phyloP scores from a whole-genome alignment of 2,329 filamentous ascomycete genomes.

The Fusarium piperis region DNA sequence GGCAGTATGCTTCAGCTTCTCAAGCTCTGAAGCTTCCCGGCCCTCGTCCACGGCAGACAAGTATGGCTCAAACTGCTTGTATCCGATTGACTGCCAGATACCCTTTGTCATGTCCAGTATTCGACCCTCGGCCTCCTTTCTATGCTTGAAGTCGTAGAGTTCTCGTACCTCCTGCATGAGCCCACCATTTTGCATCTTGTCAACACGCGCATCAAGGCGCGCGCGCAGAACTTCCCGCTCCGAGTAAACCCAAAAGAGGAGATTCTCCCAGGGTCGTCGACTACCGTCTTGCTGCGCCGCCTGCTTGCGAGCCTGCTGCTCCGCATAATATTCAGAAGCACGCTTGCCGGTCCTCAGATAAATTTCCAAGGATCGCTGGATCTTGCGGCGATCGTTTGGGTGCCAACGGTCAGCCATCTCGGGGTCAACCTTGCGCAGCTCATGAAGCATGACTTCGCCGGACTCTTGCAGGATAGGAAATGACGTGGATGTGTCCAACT shows the following conservation, averaged over 20 bases:
- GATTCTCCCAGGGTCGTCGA: conserved; percentile 58
- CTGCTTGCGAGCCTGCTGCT: conserved; percentile 68
- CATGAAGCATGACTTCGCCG: conserved; percentile 76
- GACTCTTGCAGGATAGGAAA: conserved; percentile 78
- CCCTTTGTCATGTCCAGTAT: conserved; percentile 78
- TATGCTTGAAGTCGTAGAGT: conserved; percentile 55
- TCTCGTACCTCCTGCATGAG: conserved; percentile 60
- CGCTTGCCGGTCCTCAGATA: conserved; percentile 82
- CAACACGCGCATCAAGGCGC: conserved; percentile 80
- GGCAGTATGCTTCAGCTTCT: conserved; percentile 65
- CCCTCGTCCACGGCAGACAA: conserved; percentile 57
- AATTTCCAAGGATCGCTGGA: conserved; percentile 88
- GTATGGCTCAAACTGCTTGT: conserved; percentile 87
- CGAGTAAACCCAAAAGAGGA: conserved; percentile 90
- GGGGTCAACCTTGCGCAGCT: conserved; percentile 84
- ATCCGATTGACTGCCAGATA: conserved; percentile 97
- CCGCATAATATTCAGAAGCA: conserved; percentile 87
- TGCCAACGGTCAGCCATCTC: conserved; percentile 93
- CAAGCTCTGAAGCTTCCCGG: conserved; percentile 52
- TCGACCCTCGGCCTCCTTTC: conserved; percentile 54
- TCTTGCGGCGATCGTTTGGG: conserved; percentile 90
- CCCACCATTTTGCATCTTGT: conserved; percentile 77
- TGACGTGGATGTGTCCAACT: conserved; percentile 48
- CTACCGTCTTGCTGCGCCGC: conserved; percentile 37
- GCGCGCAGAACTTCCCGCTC: conserved; percentile 72